A percentile compares a stretch with the other conserved stretches of the same genome.
Conservation (phyloP, 148 eudicot genomes). For the Rhododendron williamsianum region DNA sequence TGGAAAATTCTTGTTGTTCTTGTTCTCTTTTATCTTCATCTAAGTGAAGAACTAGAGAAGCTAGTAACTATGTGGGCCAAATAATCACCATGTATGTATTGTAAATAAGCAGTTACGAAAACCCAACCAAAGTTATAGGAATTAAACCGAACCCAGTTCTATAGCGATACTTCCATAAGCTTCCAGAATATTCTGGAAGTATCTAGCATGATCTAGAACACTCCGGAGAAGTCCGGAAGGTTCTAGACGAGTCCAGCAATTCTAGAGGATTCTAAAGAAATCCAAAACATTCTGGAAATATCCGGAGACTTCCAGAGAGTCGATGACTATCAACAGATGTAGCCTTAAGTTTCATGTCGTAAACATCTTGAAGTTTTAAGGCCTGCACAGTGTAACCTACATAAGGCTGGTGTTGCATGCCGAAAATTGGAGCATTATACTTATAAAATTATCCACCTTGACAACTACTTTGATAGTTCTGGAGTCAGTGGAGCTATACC, state of each 20-base stretch:
- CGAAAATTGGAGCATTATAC: neutral
- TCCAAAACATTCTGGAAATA: too few species aligned
- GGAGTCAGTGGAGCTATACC: constrained; percentile 60
- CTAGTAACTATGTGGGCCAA: neutral
- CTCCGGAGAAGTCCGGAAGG: too few species aligned
- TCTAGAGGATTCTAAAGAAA: too few species aligned
- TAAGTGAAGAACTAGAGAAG: neutral
- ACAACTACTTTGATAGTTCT: constrained; percentile 58
- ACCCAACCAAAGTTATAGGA: neutral
- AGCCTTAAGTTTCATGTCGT: neutral
- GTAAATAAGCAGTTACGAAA: too few species aligned
- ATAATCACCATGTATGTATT: neutral
- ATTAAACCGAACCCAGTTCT: neutral
- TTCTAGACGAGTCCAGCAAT: too few species aligned
- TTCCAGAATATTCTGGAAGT: too few species aligned
- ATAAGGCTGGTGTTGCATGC: neutral
- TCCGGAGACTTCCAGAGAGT: too few species aligned
- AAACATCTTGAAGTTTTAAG: neutral
- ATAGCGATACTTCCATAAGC: neutral
- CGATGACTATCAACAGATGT: too few species aligned
- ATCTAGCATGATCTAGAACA: too few species aligned
- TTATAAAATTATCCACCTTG: constrained; percentile 13
- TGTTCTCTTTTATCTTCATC: neutral
- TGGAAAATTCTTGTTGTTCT: neutral
- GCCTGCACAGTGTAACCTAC: neutral